Evolutionary conservation across 257 asterid species (phyloP), one percentile per base, ranked within the genome.

Genomic region (Fraxinus excelsior): DNA sequence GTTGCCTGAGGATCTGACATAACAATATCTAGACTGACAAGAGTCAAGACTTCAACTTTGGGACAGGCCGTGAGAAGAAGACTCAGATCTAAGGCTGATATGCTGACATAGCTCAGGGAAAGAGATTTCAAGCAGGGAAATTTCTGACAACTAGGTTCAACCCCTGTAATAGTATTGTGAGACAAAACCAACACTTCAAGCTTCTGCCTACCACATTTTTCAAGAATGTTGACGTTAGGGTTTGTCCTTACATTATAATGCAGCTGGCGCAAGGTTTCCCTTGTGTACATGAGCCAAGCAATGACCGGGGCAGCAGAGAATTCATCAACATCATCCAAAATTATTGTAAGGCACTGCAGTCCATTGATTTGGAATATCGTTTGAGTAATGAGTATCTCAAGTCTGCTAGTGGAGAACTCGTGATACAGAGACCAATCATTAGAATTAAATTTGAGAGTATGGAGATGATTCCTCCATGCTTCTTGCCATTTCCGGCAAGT

Each of bases 281-380:
- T 82, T 1, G 96, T 90, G 87, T 89, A 94, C 96, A 91, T 90
- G 76, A 94, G 95, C 98, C 98, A 91, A 66, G 96, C 97, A 25
- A 90, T 85, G 31, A 94, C 97, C 0, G 96, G 90, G 53, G 97
- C 89, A 37, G 97, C 98, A 34, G 92, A 86, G 79, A 94, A 90
- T 76, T 94, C 96, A 67, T 90, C 96, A 1, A 91, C 98, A 72
- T 91, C 95, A 64, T 94, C 97, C 94, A 91, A 86, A 49, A 94
- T 75, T 79, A 94, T 89, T 6, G 91, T 85, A 67, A 94, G 94
- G 78, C 85, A 82, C 72, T 86, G 91, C 79, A 94, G 83, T 37
- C 95, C 92, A 75, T 72, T 85, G 64, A 97, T 94, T 80, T 89
- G 97, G 62, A 94, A 87, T 72, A 94, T 85, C 5, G 97, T 94